Evolutionary conservation across 495 filamentous ascomycete genomes (phyloP).

Genomic region (Polyplosphaeria fusca): DNA sequence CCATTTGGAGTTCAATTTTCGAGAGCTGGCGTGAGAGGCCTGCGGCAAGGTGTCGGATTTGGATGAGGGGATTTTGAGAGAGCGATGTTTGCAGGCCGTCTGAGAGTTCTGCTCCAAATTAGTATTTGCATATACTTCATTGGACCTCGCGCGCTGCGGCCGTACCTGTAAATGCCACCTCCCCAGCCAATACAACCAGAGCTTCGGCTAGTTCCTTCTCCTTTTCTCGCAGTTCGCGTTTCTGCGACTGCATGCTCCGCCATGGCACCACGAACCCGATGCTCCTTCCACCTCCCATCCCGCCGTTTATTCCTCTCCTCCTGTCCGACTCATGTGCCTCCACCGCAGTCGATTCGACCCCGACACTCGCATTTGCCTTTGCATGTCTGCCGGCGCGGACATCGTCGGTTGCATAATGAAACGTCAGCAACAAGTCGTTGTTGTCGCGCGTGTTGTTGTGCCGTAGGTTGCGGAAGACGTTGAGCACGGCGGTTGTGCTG

Average conservation of each 20-base stretch:
- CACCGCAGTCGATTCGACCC: background rate
- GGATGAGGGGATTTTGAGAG: slow-evolving; percentile 15
- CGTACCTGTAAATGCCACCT: slow-evolving; percentile 22
- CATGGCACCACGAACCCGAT: slow-evolving; percentile 29
- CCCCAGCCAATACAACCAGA: slow-evolving; percentile 19
- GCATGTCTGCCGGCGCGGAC: background rate
- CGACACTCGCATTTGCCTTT: background rate
- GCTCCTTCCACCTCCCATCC: slow-evolving; percentile 6
- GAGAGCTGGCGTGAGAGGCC: slow-evolving; percentile 26
- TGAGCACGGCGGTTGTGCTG: slow-evolving; percentile 16
- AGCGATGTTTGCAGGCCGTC: slow-evolving; percentile 16
- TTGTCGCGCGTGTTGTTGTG: slow-evolving; percentile 12
- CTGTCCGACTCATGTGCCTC: background rate
- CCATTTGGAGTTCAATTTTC: slow-evolving; percentile 23
- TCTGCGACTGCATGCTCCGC: slow-evolving; percentile 25
- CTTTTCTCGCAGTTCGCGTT: slow-evolving; percentile 18
- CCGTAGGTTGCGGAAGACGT: slow-evolving; percentile 24
- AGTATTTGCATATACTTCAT: too few species aligned
- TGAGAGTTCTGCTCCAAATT: slow-evolving; percentile 13
- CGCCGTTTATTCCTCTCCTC: background rate
- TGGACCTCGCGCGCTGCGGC: too few species aligned
- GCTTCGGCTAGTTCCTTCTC: slow-evolving; percentile 28
- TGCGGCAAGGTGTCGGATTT: slow-evolving; percentile 23
- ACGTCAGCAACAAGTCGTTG: slow-evolving; percentile 21
- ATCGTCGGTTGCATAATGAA: slow-evolving; percentile 21